Percentiles rank a stretch among this genome's conserved stretches.
These are phyloP conservation scores for Colletotrichum camelliae DNA, from an alignment of 2,329 filamentous ascomycete species.

Conservation along the genomic window DNA sequence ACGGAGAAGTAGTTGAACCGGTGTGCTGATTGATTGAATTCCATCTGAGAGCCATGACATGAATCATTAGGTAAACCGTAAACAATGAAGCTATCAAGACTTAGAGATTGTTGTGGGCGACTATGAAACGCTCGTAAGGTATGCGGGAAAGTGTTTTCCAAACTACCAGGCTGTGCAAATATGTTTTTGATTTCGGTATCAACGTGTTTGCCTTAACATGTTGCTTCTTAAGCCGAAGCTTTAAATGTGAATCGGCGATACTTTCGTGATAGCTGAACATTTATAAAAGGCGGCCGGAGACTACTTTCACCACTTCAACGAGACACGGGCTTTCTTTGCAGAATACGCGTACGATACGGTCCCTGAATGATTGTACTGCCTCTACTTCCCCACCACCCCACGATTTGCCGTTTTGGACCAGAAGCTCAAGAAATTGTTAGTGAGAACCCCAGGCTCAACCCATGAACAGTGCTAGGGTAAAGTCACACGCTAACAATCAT, in stretches of 20 bases:
- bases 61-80: neutral
- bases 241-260: neutral
- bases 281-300: neutral
- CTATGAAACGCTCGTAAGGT: neutral
- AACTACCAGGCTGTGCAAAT: accelerated
- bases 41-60: neutral
- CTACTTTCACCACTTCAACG: neutral
- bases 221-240: neutral
- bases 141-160: neutral
- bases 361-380: no score
- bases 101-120: neutral
- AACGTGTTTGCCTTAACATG: neutral
- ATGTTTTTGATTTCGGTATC: neutral
- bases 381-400: no score
- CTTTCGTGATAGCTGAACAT: neutral
- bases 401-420: no score
- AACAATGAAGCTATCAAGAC: neutral
- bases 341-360: neutral
- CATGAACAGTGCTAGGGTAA: no score
- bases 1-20: neutral
- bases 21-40: neutral
- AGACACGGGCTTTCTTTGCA: neutral
- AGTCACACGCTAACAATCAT: no score
- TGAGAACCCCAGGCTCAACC: no score
- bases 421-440: no score